Percentiles rank a stretch among this genome's conserved stretches.
phyloP scores from a whole-genome alignment of 139 green algal genomes.

The Chlorella sp. region DNA sequence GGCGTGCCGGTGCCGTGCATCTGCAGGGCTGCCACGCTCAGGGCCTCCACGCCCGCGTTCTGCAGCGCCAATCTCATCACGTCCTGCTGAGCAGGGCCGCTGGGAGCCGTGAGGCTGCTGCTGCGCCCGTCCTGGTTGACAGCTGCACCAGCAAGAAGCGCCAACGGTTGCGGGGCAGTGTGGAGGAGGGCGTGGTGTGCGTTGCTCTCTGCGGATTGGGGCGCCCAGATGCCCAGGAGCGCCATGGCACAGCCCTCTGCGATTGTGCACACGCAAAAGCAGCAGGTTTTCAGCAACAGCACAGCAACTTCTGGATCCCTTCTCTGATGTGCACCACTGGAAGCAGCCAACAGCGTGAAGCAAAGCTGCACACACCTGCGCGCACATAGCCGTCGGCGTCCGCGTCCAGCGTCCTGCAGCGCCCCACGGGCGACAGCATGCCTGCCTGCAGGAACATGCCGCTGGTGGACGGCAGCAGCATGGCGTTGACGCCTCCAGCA shows the following conservation, averaged over 20 bases:
- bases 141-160: slow-evolving; percentile 24
- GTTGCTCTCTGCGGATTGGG: too few species aligned
- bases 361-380: too few species aligned
- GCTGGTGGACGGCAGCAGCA: slow-evolving; percentile 60
- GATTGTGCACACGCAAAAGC: too few species aligned
- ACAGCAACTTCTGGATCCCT: too few species aligned
- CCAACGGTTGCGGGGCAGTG: slow-evolving; percentile 8
- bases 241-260: slow-evolving; percentile 29
- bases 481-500: slow-evolving; percentile 68
- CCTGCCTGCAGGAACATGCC: slow-evolving; percentile 58
- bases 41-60: background rate
- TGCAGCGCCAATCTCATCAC: slow-evolving; percentile 52
- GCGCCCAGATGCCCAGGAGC: slow-evolving; percentile 24
- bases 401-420: slow-evolving; percentile 81
- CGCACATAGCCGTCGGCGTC: slow-evolving; percentile 60
- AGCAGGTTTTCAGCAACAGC: too few species aligned
- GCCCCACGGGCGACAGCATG: slow-evolving; percentile 71
- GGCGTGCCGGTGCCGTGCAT: slow-evolving; percentile 71
- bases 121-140: slow-evolving; percentile 83
- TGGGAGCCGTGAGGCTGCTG: slow-evolving; percentile 82
- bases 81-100: slow-evolving; percentile 75
- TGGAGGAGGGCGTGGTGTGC: too few species aligned
- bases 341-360: too few species aligned
- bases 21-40: slow-evolving; percentile 31
- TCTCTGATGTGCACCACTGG: too few species aligned